Evolutionary conservation across 768 basidiomycete genomes (phyloP).

Genomic region (Leucocoprinus sp.): DNA sequence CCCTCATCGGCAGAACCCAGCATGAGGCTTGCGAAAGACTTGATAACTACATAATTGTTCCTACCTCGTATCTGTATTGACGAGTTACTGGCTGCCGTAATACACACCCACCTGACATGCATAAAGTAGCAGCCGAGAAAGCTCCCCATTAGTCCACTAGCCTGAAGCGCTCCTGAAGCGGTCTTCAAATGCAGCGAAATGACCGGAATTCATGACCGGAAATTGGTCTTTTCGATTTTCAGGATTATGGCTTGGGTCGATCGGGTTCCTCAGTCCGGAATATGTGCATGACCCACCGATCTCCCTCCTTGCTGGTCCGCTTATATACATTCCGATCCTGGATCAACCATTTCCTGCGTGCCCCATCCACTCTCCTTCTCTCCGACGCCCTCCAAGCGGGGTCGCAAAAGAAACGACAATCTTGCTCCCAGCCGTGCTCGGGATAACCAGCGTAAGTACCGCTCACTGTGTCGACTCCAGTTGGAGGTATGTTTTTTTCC

Average conservation of each 20-base stretch:
- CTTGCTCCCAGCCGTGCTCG: constrained; percentile 76
- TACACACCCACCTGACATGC: constrained; percentile 8
- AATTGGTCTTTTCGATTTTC: too few species aligned
- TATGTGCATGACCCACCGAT: constrained; percentile 22
- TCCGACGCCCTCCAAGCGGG: constrained; percentile 79
- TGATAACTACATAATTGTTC: too few species aligned
- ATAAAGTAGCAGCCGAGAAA: constrained; percentile 3
- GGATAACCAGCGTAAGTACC: constrained; percentile 85
- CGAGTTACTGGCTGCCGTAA: constrained; percentile 12
- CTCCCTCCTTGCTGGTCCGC: constrained; percentile 24
- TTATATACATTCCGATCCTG: constrained; percentile 30
- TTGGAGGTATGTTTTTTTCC: constrained; percentile 50
- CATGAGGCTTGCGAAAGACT: too few species aligned
- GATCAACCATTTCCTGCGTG: constrained; percentile 18
- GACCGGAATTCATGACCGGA: too few species aligned
- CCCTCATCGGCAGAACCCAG: not conserved
- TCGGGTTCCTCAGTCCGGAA: constrained; percentile 18
- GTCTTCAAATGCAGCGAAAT: not conserved
- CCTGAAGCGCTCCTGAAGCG: not conserved
- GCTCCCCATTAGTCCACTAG: constrained; percentile 1
- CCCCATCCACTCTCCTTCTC: constrained; percentile 20
- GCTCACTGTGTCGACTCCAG: constrained; percentile 83
- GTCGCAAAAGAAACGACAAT: constrained; percentile 76
- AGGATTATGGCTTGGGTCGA: constrained; percentile 14
- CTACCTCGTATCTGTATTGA: too few species aligned